Evolutionary conservation across 192 early-diverging fungal species (phyloP), one percentile per base, ranked within the genome.

Genomic region (Glomus cerebriforme): DNA sequence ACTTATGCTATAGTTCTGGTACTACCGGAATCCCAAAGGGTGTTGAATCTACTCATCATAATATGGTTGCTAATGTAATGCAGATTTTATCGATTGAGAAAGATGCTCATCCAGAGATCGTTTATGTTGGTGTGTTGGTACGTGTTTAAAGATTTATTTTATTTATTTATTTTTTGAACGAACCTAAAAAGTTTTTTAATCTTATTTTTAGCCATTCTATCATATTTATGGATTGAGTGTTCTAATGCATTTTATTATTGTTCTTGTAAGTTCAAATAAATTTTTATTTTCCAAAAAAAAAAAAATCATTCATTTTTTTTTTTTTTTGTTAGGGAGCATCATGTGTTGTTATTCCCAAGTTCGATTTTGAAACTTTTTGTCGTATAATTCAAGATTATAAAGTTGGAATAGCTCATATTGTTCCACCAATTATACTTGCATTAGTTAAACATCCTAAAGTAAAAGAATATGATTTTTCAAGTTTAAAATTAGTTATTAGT

Each of bases 21-120:
- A 90, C 89, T 22, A 87, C 88, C 1, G 91, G 94, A 17, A 86
- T 80, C 60, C 91, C 93, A 37, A 98, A 98, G 81, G 95, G 95
- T 80, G 95, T 98, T 19, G 85, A 88, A 67, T 90, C 94, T 2
- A 95, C 92, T 34, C 95, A 96, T 73, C 76, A 82, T 19, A 96
- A 96, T 85, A 88, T 96, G 80, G 91, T 95, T 13, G 85, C 95
- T 43, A 96, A 97, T 76, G 82, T 91, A 22, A 26, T 86, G 39
- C 92, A 94, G 73, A 84, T 88, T 37, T 75, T 80, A 7, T 69
- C 79, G 9, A 79, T 90, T 72, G 90, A 93, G 77, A 6, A n/a
- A 79, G 70, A 74, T 73, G 71, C 71, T 45, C 15, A 31, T 27
- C 47, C 64, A 66, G 85, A 59, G 0, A 81, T 84, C 47, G 45